Conservation (phyloP, 768 basidiomycete genomes). For the Tulasnella calospora region DNA sequence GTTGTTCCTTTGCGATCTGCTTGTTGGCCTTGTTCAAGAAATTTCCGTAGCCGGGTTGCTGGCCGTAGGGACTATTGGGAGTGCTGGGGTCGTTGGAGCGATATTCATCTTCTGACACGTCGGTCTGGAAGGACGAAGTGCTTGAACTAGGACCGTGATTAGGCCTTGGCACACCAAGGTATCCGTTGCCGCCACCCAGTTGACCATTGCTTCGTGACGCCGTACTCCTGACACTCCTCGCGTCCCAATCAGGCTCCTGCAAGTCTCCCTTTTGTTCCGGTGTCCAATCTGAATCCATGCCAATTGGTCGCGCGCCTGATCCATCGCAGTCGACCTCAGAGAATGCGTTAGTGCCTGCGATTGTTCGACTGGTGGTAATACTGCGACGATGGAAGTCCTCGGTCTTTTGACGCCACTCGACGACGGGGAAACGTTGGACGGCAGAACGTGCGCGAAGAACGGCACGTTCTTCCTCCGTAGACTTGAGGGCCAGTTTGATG, state of each 20-base stretch:
- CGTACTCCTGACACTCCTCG: constrained; percentile 16
- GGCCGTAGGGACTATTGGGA: constrained; percentile 32
- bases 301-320: constrained; percentile 30
- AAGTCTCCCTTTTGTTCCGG: constrained; percentile 62
- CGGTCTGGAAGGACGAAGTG: constrained; percentile 40
- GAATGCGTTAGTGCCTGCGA: constrained; percentile 67
- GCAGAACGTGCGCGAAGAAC: constrained; percentile 90
- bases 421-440: constrained; percentile 93
- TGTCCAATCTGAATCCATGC: constrained; percentile 72
- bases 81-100: constrained; percentile 29
- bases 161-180: constrained; percentile 40
- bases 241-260: constrained; percentile 72
- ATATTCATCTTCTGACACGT: constrained; percentile 55
- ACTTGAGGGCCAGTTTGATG: constrained; percentile 89
- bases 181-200: constrained; percentile 3
- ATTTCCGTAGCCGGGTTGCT: constrained; percentile 54
- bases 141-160: constrained; percentile 32
- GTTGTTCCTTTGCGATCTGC: constrained; percentile 75
- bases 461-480: constrained; percentile 83
- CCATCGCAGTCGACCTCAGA: constrained; percentile 46
- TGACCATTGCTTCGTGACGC: constrained; percentile 15
- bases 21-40: constrained; percentile 84
- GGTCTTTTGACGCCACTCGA: constrained; percentile 94
- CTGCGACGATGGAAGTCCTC: constrained; percentile 92
- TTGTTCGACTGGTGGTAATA: constrained; percentile 61